Evolutionary conservation across 148 eudicot genomes (phyloP).

Genomic region (Pharnaceum exiguum): DNA sequence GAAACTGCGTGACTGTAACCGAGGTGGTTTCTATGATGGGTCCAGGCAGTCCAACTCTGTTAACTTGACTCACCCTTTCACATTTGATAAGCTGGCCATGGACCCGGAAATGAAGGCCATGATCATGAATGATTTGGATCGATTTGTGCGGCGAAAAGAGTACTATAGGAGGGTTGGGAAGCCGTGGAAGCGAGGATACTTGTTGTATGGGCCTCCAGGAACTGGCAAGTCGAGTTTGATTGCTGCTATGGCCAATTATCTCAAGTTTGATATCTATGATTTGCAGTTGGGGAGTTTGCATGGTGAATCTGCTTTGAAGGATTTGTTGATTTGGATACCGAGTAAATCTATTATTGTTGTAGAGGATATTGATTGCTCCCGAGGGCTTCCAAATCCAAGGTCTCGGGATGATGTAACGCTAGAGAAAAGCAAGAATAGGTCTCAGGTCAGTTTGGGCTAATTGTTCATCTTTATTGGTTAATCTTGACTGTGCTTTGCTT

Average conservation of each 20-base stretch:
- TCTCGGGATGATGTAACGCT: background rate
- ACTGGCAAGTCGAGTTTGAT: conserved; percentile 42
- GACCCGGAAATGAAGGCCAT: conserved; percentile 17
- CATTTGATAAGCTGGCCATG: background rate
- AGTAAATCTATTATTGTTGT: conserved; percentile 35
- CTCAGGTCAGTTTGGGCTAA: background rate
- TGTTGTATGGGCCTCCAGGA: too few relatives aligned
- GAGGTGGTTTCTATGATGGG: background rate
- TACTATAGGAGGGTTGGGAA: conserved; percentile 26
- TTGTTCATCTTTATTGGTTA: background rate
- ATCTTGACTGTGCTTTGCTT: too few relatives aligned
- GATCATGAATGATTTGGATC: conserved; percentile 26
- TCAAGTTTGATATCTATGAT: conserved; percentile 38
- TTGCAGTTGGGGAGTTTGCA: conserved; percentile 23
- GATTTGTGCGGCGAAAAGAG: conserved; percentile 30
- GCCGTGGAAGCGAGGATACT: too few relatives aligned
- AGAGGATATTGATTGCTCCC: conserved; percentile 37
- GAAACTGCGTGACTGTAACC: background rate
- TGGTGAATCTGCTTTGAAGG: conserved; percentile 17
- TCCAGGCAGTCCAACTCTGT: too few relatives aligned
- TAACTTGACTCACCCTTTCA: background rate
- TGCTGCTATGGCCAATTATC: conserved; percentile 41
- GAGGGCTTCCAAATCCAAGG: background rate
- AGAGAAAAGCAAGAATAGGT: background rate
- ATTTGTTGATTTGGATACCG: conserved; percentile 17